Evolutionary conservation across 2,329 filamentous ascomycete genomes (phyloP).

Genomic region (Monosporascus sp.): DNA sequence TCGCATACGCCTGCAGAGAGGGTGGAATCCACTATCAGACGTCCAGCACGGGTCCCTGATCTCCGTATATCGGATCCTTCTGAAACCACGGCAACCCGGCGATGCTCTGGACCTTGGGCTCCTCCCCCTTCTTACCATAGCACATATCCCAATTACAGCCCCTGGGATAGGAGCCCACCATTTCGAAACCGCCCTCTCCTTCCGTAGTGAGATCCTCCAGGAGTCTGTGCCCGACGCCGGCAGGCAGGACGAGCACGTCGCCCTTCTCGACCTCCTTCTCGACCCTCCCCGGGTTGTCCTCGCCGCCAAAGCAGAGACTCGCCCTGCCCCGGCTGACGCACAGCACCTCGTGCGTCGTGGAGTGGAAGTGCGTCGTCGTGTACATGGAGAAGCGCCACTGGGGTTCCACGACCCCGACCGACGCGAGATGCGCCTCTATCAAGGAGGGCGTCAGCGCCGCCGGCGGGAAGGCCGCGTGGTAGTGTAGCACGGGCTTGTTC

Average conservation of each 20-base stretch:
- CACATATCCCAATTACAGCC: constrained; percentile 65
- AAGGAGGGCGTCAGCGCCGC: constrained; percentile 31
- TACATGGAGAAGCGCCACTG: constrained; percentile 70
- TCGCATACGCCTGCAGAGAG: background rate
- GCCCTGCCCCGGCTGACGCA: constrained; percentile 54
- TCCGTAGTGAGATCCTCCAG: constrained; percentile 42
- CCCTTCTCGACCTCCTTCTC: constrained; percentile 51
- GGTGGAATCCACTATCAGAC: constrained; percentile 17
- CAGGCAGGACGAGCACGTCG: constrained; percentile 60
- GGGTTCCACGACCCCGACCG: constrained; percentile 49
- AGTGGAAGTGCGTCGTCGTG: constrained; percentile 60
- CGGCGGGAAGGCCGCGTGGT: constrained; percentile 51
- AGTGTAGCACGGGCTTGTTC: constrained; percentile 59
- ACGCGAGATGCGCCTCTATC: constrained; percentile 51
- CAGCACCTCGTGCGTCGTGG: constrained; percentile 61
- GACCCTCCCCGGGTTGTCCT: constrained; percentile 51
- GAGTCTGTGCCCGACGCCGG: constrained; percentile 59
- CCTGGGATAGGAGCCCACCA: constrained; percentile 62
- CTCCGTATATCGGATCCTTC: constrained; percentile 55
- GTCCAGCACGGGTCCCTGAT: constrained; percentile 44
- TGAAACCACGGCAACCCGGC: constrained; percentile 48
- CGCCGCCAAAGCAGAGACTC: constrained; percentile 60
- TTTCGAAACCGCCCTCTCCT: constrained; percentile 43
- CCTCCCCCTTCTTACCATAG: constrained; percentile 55
- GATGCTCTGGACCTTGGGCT: constrained; percentile 44